phyloP scores from a whole-genome alignment of 2,329 filamentous ascomycete genomes.

The Cryphonectria carpinicola region DNA sequence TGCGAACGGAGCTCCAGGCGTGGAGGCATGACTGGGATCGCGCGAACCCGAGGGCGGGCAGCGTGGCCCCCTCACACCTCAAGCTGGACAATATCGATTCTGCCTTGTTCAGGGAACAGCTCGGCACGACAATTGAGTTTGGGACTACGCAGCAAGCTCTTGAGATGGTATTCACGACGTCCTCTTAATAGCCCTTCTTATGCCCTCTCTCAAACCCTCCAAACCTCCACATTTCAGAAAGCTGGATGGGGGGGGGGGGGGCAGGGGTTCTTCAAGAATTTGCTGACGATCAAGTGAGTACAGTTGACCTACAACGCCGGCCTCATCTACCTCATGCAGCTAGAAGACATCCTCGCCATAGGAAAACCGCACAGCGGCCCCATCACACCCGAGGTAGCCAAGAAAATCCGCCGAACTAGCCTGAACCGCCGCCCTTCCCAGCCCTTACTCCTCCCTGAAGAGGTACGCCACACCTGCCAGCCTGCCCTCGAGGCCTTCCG shows the following conservation, averaged over 20 bases:
- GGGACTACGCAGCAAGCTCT: constrained; percentile 26
- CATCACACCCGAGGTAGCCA: constrained; percentile 7
- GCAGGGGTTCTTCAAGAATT: too few relatives aligned
- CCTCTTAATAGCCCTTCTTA: background rate
- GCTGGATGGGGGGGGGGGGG: too few relatives aligned
- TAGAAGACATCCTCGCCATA: constrained; percentile 25
- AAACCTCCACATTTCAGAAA: background rate
- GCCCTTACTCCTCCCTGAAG: constrained; percentile 24
- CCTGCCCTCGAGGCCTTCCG: constrained; percentile 29
- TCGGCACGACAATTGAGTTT: constrained; percentile 25
- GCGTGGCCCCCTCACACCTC: constrained; percentile 22
- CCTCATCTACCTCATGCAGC: constrained; percentile 27
- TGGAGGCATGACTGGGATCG: constrained; percentile 25
- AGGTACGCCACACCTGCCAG: constrained; percentile 26
- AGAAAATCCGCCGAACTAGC: constrained; percentile 13
- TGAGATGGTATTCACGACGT: constrained; percentile 17
- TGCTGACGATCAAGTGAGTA: background rate
- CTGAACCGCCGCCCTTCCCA: constrained; percentile 3
- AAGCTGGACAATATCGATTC: constrained; percentile 21
- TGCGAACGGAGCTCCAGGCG: constrained; percentile 8
- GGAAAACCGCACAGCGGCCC: constrained; percentile 18
- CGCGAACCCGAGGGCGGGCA: constrained; percentile 14
- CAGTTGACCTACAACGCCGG: constrained; percentile 28
- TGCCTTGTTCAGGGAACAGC: constrained; percentile 24
- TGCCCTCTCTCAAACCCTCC: background rate